Percentiles rank a stretch among this genome's conserved stretches.
Evolutionary conservation across 805 yeast genomes (phyloP).

Genomic region (Cyberlindnera samutprakarnensis): DNA sequence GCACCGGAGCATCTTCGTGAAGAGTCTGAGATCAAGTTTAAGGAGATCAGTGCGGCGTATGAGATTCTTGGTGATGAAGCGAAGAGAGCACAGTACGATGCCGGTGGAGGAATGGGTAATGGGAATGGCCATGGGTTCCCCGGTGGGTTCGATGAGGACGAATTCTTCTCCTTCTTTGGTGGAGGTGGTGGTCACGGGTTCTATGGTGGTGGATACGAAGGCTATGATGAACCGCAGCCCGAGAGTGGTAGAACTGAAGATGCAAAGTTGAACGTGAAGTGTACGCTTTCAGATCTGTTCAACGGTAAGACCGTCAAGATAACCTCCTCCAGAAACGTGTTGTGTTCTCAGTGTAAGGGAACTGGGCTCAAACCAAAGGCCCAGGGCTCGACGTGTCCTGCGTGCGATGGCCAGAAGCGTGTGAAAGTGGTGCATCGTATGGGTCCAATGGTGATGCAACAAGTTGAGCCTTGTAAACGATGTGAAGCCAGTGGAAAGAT

Average conservation of each 20-base stretch:
- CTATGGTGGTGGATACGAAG: slow-evolving; percentile 3
- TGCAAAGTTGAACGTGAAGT: slow-evolving; percentile 56
- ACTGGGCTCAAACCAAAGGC: slow-evolving; percentile 64
- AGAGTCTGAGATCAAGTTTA: slow-evolving; percentile 70
- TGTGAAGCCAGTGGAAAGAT: slow-evolving; percentile 70
- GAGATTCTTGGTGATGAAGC: slow-evolving; percentile 70
- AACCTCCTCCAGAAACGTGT: slow-evolving; percentile 59
- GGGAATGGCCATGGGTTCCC: slow-evolving; percentile 30
- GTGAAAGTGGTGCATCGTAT: slow-evolving; percentile 52
- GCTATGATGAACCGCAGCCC: slow-evolving; percentile 2
- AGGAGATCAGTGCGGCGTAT: slow-evolving; percentile 81
- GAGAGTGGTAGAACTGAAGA: slow-evolving; percentile 42
- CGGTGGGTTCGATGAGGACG: slow-evolving; percentile 58
- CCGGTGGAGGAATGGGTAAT: slow-evolving; percentile 31
- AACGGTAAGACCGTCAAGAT: slow-evolving; percentile 76
- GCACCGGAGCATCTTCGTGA: slow-evolving; percentile 59
- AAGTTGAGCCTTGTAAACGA: slow-evolving; percentile 49
- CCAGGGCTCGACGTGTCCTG: slow-evolving; percentile 44
- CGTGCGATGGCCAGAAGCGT: slow-evolving; percentile 69
- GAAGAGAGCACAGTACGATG: slow-evolving; percentile 51
- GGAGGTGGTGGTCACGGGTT: slow-evolving; percentile 2
- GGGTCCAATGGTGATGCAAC: slow-evolving; percentile 63
- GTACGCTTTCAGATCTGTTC: slow-evolving; percentile 67
- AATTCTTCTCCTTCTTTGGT: slow-evolving; percentile 63
- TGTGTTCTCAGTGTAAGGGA: slow-evolving; percentile 73